These are phyloP conservation scores for Cutaneotrichosporon sp. DNA, from an alignment of 1,284 basidiomycete species.

Conservation along the genomic window DNA sequence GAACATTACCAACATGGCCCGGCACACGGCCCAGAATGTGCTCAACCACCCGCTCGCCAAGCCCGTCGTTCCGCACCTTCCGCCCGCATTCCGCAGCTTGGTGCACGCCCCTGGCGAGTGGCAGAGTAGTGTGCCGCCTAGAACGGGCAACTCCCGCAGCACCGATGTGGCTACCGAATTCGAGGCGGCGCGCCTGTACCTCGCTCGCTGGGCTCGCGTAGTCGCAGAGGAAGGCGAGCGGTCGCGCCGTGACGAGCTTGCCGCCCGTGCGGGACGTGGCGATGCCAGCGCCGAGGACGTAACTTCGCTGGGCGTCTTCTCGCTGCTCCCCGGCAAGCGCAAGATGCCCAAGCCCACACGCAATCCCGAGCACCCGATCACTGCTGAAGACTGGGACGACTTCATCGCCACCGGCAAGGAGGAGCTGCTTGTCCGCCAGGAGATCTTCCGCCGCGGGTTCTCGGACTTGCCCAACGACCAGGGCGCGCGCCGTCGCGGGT, in stretches of 20 bases:
- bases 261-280: constrained; percentile 33
- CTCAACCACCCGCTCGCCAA: constrained; percentile 90
- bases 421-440: constrained; percentile 44
- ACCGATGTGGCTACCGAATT: constrained; percentile 65
- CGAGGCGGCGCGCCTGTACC: constrained; percentile 91
- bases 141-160: constrained; percentile 63
- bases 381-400: constrained; percentile 40
- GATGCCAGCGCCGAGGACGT: constrained; percentile 57
- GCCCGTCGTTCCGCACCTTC: constrained; percentile 89
- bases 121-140: constrained; percentile 57
- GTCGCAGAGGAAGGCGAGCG: constrained; percentile 95
- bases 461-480: constrained; percentile 66
- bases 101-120: constrained; percentile 73
- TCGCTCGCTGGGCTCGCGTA: constrained; percentile 89
- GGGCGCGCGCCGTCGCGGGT: constrained; percentile 67
- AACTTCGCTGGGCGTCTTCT: constrained; percentile 82
- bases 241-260: constrained; percentile 70
- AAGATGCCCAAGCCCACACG: constrained; percentile 47
- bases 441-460: constrained; percentile 60
- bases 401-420: constrained; percentile 45
- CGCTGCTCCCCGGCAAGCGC: constrained; percentile 61
- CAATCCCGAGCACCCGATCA: constrained; percentile 49
- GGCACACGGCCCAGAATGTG: constrained; percentile 86
- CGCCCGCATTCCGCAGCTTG: constrained; percentile 82
- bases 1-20: constrained; percentile 82